These are phyloP conservation scores for Blastobotrys ciferrii DNA, from an alignment of 1,139 yeast species.

Conservation along the genomic window DNA sequence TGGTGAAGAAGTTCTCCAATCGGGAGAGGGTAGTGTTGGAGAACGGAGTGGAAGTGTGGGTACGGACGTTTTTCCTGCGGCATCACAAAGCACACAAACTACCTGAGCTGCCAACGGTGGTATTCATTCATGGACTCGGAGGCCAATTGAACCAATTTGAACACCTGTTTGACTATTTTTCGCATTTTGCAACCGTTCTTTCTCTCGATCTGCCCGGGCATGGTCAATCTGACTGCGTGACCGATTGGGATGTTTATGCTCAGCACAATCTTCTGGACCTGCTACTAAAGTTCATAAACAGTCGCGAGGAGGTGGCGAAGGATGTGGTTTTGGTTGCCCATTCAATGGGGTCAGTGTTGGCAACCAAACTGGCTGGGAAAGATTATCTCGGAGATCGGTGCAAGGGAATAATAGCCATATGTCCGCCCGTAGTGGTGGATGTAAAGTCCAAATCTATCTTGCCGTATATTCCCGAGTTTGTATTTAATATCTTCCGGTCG, in stretches of 20 bases:
- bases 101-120: constrained; percentile 51
- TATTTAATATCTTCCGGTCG: constrained; percentile 56
- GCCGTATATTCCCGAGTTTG: constrained; percentile 44
- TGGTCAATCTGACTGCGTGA: constrained; percentile 46
- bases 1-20: constrained; percentile 24
- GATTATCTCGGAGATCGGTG: constrained; percentile 36
- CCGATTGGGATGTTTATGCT: constrained; percentile 41
- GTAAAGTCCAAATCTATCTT: constrained; percentile 32
- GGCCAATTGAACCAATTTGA: constrained; percentile 77
- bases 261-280: constrained; percentile 51
- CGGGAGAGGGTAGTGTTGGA: constrained; percentile 6
- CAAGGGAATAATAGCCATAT: constrained; percentile 40
- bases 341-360: constrained; percentile 69
- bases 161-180: constrained; percentile 58
- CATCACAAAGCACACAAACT: constrained; percentile 34
- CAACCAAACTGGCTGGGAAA: constrained; percentile 46
- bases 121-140: constrained; percentile 73
- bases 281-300: constrained; percentile 33
- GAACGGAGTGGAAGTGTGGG: constrained; percentile 16
- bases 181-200: constrained; percentile 63
- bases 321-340: constrained; percentile 65
- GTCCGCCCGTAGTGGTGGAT: constrained; percentile 55
- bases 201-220: constrained; percentile 75
- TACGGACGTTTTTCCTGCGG: constrained; percentile 34
- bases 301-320: constrained; percentile 28